These are phyloP conservation scores for Leccinellum rugosiceps DNA, from an alignment of 768 basidiomycete genomes.

Conservation along the genomic window DNA sequence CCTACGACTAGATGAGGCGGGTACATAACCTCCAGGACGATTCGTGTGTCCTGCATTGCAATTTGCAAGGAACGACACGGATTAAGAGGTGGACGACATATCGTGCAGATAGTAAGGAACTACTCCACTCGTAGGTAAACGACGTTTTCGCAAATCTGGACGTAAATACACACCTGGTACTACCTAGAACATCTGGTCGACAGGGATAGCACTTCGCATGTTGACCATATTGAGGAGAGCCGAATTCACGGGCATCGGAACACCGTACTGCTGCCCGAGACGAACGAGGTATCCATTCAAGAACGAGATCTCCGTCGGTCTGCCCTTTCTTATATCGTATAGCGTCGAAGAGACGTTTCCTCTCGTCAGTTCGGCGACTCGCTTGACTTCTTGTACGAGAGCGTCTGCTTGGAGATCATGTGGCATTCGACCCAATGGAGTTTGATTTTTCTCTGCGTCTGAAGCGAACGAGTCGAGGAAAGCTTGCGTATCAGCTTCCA, in stretches of 20 bases:
- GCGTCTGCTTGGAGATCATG: constrained; percentile 39
- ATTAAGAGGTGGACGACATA: neutral
- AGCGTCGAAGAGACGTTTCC: constrained; percentile 82
- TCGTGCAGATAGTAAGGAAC: neutral
- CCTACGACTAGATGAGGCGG: neutral
- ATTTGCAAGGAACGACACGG: neutral
- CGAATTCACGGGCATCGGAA: constrained; percentile 57
- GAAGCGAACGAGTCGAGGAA: constrained; percentile 25
- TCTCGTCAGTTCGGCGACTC: constrained; percentile 55
- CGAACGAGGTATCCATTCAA: constrained; percentile 78
- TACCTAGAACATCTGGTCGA: constrained; percentile 42
- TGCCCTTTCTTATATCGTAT: constrained; percentile 59
- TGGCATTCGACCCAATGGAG: constrained; percentile 42
- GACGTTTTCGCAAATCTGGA: neutral
- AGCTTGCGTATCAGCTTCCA: constrained; percentile 37
- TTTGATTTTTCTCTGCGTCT: constrained; percentile 20
- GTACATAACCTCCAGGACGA: neutral
- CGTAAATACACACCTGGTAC: constrained; percentile 9
- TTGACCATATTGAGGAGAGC: constrained; percentile 57
- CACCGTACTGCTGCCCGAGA: constrained; percentile 53
- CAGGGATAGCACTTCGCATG: constrained; percentile 53
- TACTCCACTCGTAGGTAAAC: neutral
- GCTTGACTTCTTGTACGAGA: constrained; percentile 55
- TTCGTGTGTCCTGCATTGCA: neutral
- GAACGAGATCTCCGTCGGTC: constrained; percentile 72